Evolutionary conservation across 495 filamentous ascomycete species (phyloP).

Genomic region (Penicillium soppii): DNA sequence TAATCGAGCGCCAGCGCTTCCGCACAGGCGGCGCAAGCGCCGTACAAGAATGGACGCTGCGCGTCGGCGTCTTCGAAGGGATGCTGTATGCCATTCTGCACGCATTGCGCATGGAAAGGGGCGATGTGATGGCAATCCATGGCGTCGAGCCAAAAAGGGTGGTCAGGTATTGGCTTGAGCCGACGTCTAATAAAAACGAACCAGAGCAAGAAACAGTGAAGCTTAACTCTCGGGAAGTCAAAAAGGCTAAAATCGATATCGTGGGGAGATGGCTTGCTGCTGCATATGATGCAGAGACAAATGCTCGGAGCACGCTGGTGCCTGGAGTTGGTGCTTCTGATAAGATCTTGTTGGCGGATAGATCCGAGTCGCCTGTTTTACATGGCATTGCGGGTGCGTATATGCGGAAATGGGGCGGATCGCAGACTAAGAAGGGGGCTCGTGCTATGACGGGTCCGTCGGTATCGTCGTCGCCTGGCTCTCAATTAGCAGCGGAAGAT

Average conservation of each 20-base stretch:
- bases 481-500: not conserved
- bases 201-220: slow-evolving; percentile 27
- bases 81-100: slow-evolving; percentile 81
- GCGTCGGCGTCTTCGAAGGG: slow-evolving; percentile 85
- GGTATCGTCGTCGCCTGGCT: not conserved
- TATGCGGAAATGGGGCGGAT: slow-evolving; percentile 41
- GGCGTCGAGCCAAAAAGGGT: slow-evolving; percentile 44
- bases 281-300: not conserved
- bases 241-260: slow-evolving; percentile 66
- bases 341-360: slow-evolving; percentile 25
- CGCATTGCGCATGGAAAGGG: slow-evolving; percentile 48
- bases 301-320: not conserved
- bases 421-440: slow-evolving; percentile 14
- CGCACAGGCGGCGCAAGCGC: slow-evolving; percentile 62
- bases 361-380: slow-evolving; percentile 35
- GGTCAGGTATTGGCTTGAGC: slow-evolving; percentile 37
- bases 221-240: slow-evolving; percentile 37
- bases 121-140: slow-evolving; percentile 25
- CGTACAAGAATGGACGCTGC: slow-evolving; percentile 85
- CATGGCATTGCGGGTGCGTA: slow-evolving; percentile 44
- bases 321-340: not conserved
- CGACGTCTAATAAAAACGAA: slow-evolving; percentile 15
- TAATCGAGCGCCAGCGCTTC: slow-evolving; percentile 90
- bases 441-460: not conserved
- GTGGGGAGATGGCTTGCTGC: slow-evolving; percentile 53